These are phyloP conservation scores for Boletus sp. DNA, from an alignment of 1,284 basidiomycete species.

Conservation along the genomic window DNA sequence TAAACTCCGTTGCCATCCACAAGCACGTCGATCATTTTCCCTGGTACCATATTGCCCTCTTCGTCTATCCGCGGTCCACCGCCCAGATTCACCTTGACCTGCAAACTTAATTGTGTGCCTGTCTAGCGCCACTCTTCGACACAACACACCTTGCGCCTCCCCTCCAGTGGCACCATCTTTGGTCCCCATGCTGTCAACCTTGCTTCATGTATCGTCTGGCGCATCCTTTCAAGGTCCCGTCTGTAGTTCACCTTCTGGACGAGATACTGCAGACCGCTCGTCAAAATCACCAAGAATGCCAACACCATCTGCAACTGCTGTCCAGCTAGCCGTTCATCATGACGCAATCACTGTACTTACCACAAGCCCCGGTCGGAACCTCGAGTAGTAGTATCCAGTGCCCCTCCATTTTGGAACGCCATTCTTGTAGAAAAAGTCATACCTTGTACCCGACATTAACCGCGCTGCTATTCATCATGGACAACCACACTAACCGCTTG, in stretches of 20 bases:
- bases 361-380: constrained; percentile 85
- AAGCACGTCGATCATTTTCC: constrained; percentile 68
- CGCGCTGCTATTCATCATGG: not conserved
- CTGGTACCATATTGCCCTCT: constrained; percentile 47
- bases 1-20: constrained; percentile 69
- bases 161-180: constrained; percentile 55
- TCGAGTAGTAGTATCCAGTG: constrained; percentile 86
- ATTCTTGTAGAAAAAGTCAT: constrained; percentile 90
- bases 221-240: constrained; percentile 67
- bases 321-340: constrained; percentile 1
- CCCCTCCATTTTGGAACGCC: constrained; percentile 88
- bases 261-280: constrained; percentile 75
- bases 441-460: constrained; percentile 41
- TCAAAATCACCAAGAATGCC: constrained; percentile 69
- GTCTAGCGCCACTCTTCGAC: not conserved
- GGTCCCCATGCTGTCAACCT: constrained; percentile 72
- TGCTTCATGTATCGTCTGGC: constrained; percentile 62
- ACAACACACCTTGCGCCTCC: constrained; percentile 58
- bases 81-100: constrained; percentile 71
- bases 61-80: constrained; percentile 50
- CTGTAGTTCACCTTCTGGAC: constrained; percentile 75
- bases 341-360: constrained; percentile 38
- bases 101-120: constrained; percentile 5
- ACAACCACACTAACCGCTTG: constrained; percentile 55
- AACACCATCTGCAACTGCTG: constrained; percentile 48